Evolutionary conservation across 345 rosid species (phyloP).

Genomic region (Carallia pectinifolia): DNA sequence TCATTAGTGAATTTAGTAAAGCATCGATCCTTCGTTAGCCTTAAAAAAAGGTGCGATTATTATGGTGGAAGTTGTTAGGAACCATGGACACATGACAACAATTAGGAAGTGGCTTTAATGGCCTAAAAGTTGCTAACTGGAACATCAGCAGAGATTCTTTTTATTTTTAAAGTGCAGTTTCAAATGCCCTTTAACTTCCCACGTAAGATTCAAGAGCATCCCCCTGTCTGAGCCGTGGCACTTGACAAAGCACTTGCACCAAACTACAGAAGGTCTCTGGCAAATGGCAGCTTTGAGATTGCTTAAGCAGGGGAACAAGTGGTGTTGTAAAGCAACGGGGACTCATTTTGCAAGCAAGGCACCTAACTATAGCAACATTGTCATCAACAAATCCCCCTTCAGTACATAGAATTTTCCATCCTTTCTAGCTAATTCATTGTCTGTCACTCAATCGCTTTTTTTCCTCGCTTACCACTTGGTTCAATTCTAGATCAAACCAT

Average conservation of each 20-base stretch:
- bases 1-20: conserved; percentile 18
- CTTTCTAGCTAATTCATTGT: not conserved
- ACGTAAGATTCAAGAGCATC: conserved; percentile 1
- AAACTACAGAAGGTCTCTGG: conserved; percentile 27
- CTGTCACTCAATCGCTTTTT: too few species aligned
- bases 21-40: not conserved
- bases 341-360: conserved; percentile 40
- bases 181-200: conserved; percentile 7
- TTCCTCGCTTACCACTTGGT: too few species aligned
- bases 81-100: not conserved
- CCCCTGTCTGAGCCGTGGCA: not conserved
- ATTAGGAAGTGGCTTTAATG: not conserved
- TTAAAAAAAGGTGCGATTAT: conserved; percentile 2
- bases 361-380: conserved; percentile 14
- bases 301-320: conserved; percentile 29
- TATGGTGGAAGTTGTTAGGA: not conserved
- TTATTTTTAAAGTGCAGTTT: not conserved
- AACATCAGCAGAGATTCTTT: not conserved
- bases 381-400: not conserved
- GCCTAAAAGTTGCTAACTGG: conserved; percentile 3
- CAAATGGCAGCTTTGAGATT: conserved; percentile 40
- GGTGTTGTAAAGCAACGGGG: conserved; percentile 40
- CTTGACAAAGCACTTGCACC: conserved; percentile 31
- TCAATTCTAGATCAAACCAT: too few species aligned
- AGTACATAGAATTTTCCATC: too few species aligned